Conservation (phyloP, 192 early-diverging fungal genomes). For the Pilaira anomala region DNA sequence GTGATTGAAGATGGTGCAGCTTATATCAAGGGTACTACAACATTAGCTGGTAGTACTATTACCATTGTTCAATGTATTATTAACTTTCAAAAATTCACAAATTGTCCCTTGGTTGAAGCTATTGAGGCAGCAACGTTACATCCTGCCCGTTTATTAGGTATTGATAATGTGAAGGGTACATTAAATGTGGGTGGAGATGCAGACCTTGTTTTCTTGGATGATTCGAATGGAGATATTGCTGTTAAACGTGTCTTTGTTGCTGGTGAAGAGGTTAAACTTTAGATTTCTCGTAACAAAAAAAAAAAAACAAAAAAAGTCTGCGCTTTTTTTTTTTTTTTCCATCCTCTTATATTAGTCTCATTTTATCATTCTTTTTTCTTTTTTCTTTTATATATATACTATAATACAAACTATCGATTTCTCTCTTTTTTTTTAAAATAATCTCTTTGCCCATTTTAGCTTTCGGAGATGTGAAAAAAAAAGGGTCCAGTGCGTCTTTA, state of each 20-base stretch:
- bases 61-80: constrained; percentile 71
- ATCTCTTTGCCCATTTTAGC: too few relatives aligned
- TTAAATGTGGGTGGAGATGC: constrained; percentile 73
- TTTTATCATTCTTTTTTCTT: neutral
- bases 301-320: too few relatives aligned
- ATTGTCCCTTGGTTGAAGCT: constrained; percentile 72
- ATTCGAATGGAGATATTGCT: constrained; percentile 43
- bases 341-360: too few relatives aligned
- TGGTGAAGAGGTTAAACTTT: constrained; percentile 52
- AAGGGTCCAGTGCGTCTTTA: too few relatives aligned
- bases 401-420: too few relatives aligned
- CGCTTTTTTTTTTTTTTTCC: too few relatives aligned
- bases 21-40: constrained; percentile 72
- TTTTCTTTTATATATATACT: too few relatives aligned
- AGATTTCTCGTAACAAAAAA: too few relatives aligned
- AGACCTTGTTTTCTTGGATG: constrained; percentile 71
- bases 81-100: constrained; percentile 77
- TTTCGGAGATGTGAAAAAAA: too few relatives aligned
- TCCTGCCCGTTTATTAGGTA: constrained; percentile 72
- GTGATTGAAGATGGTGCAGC: constrained; percentile 46
- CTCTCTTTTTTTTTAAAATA: too few relatives aligned
- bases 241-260: constrained; percentile 72
- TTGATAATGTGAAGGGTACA: constrained; percentile 68
- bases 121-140: constrained; percentile 78
- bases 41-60: constrained; percentile 68